Evolutionary conservation across 2,329 filamentous ascomycete genomes (phyloP).

Genomic region (Fusarium gaditjirri): DNA sequence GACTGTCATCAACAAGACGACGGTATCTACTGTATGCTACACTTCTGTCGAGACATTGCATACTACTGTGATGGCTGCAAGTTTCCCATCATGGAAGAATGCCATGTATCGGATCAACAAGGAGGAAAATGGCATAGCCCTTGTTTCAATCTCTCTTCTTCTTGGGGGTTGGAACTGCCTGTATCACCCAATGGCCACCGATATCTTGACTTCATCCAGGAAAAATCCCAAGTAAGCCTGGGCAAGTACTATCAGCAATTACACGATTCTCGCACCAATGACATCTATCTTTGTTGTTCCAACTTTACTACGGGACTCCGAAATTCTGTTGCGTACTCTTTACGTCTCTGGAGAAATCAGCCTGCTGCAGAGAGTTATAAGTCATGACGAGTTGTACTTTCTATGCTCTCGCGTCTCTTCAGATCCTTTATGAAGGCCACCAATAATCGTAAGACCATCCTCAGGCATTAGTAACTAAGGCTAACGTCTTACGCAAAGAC

Average conservation of each 20-base stretch:
- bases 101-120: no score
- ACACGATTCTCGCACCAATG: not conserved
- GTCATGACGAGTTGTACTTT: no score
- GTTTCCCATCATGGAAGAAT: not conserved
- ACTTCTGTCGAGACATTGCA: rapidly evolving
- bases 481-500: not conserved
- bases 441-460: rapidly evolving
- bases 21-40: rapidly evolving
- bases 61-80: not conserved
- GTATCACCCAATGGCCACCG: rapidly evolving
- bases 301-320: no score
- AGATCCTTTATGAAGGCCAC: rapidly evolving
- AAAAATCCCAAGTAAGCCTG: rapidly evolving
- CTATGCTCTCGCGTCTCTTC: not conserved
- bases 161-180: rapidly evolving
- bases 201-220: not conserved
- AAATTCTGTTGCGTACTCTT: no score
- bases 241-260: rapidly evolving
- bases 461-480: rapidly evolving
- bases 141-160: rapidly evolving
- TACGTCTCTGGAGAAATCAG: no score
- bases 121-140: not conserved
- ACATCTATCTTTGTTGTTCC: not conserved
- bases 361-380: no score
- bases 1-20: rapidly evolving